Evolutionary conservation across 192 early-diverging fungal genomes (phyloP), one percentile per base, ranked within the genome.

Genomic region (Coemansia sp.): DNA sequence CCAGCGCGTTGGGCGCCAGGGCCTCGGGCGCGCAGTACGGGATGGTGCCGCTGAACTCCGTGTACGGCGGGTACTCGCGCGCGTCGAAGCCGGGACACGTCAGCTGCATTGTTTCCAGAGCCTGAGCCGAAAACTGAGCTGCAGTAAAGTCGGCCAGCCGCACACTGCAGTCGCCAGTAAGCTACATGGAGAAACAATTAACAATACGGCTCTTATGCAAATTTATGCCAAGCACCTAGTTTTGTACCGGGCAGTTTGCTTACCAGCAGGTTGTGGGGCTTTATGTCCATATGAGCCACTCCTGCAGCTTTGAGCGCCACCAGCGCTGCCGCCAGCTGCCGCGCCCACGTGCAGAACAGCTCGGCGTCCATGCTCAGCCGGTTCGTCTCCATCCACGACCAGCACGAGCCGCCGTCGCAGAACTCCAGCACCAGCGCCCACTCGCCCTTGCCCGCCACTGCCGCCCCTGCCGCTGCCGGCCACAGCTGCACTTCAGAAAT

Each of bases 211-310:
- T 48, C 28, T 20, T 51, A 11, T 32, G 31, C 50, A 21, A 43
- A 46, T 39, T 43, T 46, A 52, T 57, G 49, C 49, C 2, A 45
- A 30, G 32, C 28, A 38, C 20, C 36, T n/a, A n/a, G n/a, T 26
- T 26, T 26, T 26, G 23, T 4, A 26, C 1, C n/a, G n/a, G 11
- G 21, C 3, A 9, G 11, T 21, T 11, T 10, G 58, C 69, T 71
- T 71, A 67, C 65, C 60, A 85, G 56, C 40, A 85, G 70, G 51
- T 85, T 85, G 58, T 85, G 83, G 11, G 69, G 75, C 58, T 85
- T 85, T 42, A 85, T 82, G 41, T 85, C 83, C 45, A 81, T 78
- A 58, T 85, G 83, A 6, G 79, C 71, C 54, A 82, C 53, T 15
- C 80, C 78, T 0, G 75, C 75, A 7, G 57, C 59, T 45, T 79